Conservation (phyloP, 2,329 filamentous ascomycete species). For the Aspergillus phoenicis region DNA sequence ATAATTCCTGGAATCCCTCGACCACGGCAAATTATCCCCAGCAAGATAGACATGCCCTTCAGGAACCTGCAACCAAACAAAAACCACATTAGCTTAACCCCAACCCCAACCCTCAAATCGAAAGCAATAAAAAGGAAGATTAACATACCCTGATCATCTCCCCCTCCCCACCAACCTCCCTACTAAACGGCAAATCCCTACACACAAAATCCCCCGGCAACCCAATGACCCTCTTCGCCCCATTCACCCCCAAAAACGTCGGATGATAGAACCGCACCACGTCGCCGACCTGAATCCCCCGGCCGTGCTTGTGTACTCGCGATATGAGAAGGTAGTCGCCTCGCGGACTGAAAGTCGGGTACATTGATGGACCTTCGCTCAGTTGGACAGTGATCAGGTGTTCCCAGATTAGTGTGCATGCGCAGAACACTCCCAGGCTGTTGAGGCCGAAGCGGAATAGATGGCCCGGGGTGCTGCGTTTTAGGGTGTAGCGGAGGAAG, state of each 20-base stretch:
- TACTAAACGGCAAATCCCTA: conserved; percentile 43
- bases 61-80: conserved; percentile 64
- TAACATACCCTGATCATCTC: conserved; percentile 55
- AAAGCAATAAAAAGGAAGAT: neutral
- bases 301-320: conserved; percentile 69
- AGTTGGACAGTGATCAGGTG: conserved; percentile 64
- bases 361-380: conserved; percentile 79
- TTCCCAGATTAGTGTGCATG: conserved; percentile 46
- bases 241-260: conserved; percentile 60
- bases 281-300: conserved; percentile 74
- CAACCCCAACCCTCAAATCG: neutral
- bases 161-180: conserved; percentile 32
- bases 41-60: conserved; percentile 88
- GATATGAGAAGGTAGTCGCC: conserved; percentile 72
- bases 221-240: conserved; percentile 78
- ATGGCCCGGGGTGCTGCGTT: conserved; percentile 24
- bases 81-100: conserved; percentile 10
- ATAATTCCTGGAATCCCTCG: conserved; percentile 82
- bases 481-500: conserved; percentile 33
- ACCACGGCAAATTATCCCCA: conserved; percentile 84
- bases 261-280: conserved; percentile 79
- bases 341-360: conserved; percentile 72
- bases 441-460: conserved; percentile 35
- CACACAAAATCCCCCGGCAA: conserved; percentile 65
- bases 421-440: conserved; percentile 39